phyloP scores from a whole-genome alignment of 192 early-diverging fungal genomes.

The Coemansia sp. region DNA sequence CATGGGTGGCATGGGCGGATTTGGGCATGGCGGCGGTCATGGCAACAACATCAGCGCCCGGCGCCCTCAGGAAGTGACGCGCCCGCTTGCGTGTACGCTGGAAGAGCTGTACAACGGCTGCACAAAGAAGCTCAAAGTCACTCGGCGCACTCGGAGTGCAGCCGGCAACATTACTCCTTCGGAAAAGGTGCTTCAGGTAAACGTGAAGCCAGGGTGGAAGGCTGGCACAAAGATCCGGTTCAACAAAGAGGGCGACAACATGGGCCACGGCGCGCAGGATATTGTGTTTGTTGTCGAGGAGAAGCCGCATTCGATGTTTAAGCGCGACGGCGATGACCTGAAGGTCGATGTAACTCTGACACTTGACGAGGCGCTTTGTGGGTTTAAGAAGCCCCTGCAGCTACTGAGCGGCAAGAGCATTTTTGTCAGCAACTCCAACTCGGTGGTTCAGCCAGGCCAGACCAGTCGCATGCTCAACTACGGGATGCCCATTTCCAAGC shows the following conservation, averaged over 20 bases:
- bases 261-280: slow-evolving; percentile 80
- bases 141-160: slow-evolving; percentile 56
- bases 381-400: slow-evolving; percentile 72
- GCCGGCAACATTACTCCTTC: slow-evolving; percentile 38
- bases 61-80: slow-evolving; percentile 65
- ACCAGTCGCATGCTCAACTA: slow-evolving; percentile 72
- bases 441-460: slow-evolving; percentile 70
- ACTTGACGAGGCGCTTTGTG: slow-evolving; percentile 74
- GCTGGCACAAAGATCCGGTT: slow-evolving; percentile 96
- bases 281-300: slow-evolving; percentile 94
- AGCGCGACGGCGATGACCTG: slow-evolving; percentile 86
- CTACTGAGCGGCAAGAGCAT: slow-evolving; percentile 76
- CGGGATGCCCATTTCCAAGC: slow-evolving; percentile 94
- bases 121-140: slow-evolving; percentile 93
- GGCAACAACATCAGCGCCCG: slow-evolving; percentile 42
- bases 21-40: slow-evolving; percentile 25
- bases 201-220: slow-evolving; percentile 95
- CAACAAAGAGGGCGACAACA: slow-evolving; percentile 84
- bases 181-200: slow-evolving; percentile 82
- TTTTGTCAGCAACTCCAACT: slow-evolving; percentile 59
- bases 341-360: slow-evolving; percentile 61
- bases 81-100: slow-evolving; percentile 74
- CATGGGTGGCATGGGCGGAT: slow-evolving; percentile 44
- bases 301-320: slow-evolving; percentile 85
- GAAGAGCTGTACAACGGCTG: slow-evolving; percentile 89